Percentiles rank a stretch among this genome's conserved stretches.
These are phyloP conservation scores for Asterochloris sp. DNA, from an alignment of 139 green algal genomes.

Conservation along the genomic window DNA sequence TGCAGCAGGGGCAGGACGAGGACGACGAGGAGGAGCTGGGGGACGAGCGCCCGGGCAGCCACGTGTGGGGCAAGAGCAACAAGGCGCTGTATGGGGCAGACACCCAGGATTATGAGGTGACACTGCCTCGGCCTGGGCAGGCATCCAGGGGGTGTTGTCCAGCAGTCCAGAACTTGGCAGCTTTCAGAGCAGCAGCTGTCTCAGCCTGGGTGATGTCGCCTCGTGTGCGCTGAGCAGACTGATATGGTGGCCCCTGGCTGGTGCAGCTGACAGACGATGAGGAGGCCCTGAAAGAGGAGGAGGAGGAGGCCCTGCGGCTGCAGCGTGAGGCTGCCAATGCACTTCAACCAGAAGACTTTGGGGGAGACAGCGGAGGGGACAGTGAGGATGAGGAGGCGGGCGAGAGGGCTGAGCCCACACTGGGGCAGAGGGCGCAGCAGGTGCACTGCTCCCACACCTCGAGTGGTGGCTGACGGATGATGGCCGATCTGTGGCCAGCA, in stretches of 20 bases:
- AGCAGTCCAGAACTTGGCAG: too few species aligned
- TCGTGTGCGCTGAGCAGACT: too few species aligned
- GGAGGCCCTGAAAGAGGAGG: slow-evolving; percentile 62
- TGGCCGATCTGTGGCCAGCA: too few species aligned
- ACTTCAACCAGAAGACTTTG: slow-evolving; percentile 67
- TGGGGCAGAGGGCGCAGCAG: slow-evolving; percentile 6
- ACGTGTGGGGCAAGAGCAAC: slow-evolving; percentile 67
- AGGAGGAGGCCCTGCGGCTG: slow-evolving; percentile 67
- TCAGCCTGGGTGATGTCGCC: too few species aligned
- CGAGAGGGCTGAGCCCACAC: slow-evolving; percentile 16
- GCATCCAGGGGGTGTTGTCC: too few species aligned
- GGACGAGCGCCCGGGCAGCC: slow-evolving; percentile 21
- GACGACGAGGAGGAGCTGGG: slow-evolving; percentile 39
- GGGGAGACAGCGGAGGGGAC: slow-evolving; percentile 28
- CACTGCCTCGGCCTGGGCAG: background rate
- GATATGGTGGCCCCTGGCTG: background rate
- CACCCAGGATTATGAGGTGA: slow-evolving; percentile 35
- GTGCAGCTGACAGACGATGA: slow-evolving; percentile 64
- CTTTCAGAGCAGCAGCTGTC: background rate
- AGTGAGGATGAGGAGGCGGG: slow-evolving; percentile 40
- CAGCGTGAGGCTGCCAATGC: slow-evolving; percentile 50
- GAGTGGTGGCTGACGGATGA: too few species aligned
- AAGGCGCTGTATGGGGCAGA: slow-evolving; percentile 71
- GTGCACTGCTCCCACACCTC: too few species aligned
- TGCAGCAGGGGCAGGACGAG: slow-evolving; percentile 49